phyloP scores from a whole-genome alignment of 2,329 filamentous ascomycete genomes.

The Coniella vitis region DNA sequence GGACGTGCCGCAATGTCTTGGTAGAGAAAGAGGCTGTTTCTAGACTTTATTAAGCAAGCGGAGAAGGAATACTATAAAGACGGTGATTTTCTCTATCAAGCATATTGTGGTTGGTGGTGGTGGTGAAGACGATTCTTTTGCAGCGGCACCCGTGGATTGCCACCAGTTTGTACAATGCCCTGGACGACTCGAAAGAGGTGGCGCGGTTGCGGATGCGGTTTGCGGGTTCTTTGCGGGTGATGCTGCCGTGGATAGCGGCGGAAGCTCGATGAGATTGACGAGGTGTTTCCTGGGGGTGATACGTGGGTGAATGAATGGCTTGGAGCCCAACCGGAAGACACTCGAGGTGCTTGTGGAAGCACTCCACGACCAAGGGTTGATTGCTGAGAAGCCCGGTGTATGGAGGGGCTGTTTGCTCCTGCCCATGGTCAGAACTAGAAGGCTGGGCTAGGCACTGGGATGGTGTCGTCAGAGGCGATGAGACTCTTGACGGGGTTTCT shows the following conservation, averaged over 20 bases:
- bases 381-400: conserved; percentile 19
- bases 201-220: conserved; percentile 24
- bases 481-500: no score
- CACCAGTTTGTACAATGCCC: conserved; percentile 25
- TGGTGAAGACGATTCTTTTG: conserved; percentile 18
- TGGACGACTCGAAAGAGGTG: conserved; percentile 27
- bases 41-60: conserved; percentile 27
- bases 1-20: conserved; percentile 25
- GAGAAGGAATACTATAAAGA: conserved; percentile 26
- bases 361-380: conserved; percentile 26
- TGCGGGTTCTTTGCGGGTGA: conserved; percentile 24
- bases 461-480: no score
- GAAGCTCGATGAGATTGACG: conserved; percentile 28
- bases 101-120: conserved; percentile 7
- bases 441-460: neutral
- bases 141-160: conserved; percentile 26
- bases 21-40: conserved; percentile 25
- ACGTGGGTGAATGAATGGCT: conserved; percentile 27
- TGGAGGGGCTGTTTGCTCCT: conserved; percentile 21
- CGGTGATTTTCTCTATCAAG: conserved; percentile 9
- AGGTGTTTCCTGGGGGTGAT: conserved; percentile 27
- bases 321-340: conserved; percentile 26
- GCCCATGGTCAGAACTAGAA: conserved; percentile 7
- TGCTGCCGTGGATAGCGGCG: conserved; percentile 28
- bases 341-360: conserved; percentile 25